These are phyloP conservation scores for Albatrellus sp. DNA, from an alignment of 1,284 basidiomycete species.

Conservation along the genomic window DNA sequence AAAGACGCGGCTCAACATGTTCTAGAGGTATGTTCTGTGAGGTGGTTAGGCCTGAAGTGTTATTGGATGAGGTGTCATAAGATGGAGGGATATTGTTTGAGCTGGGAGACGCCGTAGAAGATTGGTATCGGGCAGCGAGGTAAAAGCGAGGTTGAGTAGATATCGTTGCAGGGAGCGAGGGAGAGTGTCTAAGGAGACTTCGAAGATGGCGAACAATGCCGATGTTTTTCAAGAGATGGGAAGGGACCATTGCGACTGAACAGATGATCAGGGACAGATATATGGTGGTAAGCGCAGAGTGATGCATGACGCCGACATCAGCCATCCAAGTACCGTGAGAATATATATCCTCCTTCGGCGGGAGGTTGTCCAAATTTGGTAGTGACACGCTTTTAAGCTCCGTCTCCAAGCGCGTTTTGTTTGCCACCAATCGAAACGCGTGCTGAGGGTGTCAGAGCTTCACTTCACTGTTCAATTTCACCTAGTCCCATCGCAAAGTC, in stretches of 20 bases:
- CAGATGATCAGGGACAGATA: neutral
- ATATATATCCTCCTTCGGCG: neutral
- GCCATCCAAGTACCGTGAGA: neutral
- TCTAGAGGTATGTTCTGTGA: slow-evolving; percentile 16
- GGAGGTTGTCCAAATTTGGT: neutral
- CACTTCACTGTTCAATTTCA: slow-evolving; percentile 2
- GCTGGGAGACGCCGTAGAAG: neutral
- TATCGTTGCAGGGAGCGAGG: slow-evolving; percentile 22
- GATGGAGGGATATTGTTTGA: neutral
- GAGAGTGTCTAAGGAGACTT: slow-evolving; percentile 23
- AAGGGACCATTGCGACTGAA: slow-evolving; percentile 24
- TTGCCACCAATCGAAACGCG: slow-evolving; percentile 10
- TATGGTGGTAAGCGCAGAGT: no score
- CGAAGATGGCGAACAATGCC: slow-evolving; percentile 27
- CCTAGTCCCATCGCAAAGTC: neutral
- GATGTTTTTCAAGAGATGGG: slow-evolving; percentile 27
- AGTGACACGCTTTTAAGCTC: slow-evolving; percentile 31
- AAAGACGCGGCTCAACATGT: slow-evolving; percentile 41
- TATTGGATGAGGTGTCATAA: neutral
- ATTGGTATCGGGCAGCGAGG: slow-evolving; percentile 6
- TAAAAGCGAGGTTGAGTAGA: slow-evolving; percentile 6
- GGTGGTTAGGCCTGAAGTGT: slow-evolving; percentile 15
- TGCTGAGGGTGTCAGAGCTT: slow-evolving; percentile 6
- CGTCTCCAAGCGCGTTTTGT: slow-evolving; percentile 19
- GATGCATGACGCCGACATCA: no score